These are phyloP conservation scores for Hibiscus syriacus DNA, from an alignment of 345 rosid genomes.

Conservation along the genomic window DNA sequence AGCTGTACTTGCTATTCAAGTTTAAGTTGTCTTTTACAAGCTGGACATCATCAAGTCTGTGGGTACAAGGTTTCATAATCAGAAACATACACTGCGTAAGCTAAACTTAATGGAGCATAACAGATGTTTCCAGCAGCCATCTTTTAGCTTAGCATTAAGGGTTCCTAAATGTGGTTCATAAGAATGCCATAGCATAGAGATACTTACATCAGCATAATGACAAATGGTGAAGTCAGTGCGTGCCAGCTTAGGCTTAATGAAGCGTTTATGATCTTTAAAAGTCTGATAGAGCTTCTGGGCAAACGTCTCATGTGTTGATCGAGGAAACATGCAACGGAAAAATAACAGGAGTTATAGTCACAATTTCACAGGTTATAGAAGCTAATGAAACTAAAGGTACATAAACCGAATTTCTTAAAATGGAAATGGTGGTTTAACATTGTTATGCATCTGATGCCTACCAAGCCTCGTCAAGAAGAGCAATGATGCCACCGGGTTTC, in stretches of 20 bases:
- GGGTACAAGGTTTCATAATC: background rate
- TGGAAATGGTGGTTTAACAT: background rate
- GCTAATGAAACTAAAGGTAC: background rate
- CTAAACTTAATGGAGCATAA: background rate
- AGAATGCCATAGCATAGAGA: constrained; percentile 4
- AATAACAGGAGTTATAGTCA: constrained; percentile 12
- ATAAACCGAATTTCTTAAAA: background rate
- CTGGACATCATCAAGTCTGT: background rate
- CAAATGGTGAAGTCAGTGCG: constrained; percentile 86
- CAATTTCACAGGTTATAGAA: constrained; percentile 3
- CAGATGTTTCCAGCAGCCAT: background rate
- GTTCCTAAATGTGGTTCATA: background rate
- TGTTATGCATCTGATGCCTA: constrained; percentile 26
- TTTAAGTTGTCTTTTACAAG: background rate
- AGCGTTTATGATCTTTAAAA: constrained; percentile 73
- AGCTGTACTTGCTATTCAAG: constrained; percentile 1
- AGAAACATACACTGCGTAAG: background rate
- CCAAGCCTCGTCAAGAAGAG: constrained; percentile 99
- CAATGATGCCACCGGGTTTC: constrained; percentile 99
- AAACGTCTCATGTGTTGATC: constrained; percentile 95
- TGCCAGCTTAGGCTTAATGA: constrained; percentile 86
- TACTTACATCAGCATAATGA: constrained; percentile 94
- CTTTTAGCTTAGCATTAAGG: background rate
- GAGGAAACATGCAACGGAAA: constrained; percentile 83
- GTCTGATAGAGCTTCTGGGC: constrained; percentile 93